phyloP scores from a whole-genome alignment of 1,284 basidiomycete species.

The Heterobasidion irregulare region DNA sequence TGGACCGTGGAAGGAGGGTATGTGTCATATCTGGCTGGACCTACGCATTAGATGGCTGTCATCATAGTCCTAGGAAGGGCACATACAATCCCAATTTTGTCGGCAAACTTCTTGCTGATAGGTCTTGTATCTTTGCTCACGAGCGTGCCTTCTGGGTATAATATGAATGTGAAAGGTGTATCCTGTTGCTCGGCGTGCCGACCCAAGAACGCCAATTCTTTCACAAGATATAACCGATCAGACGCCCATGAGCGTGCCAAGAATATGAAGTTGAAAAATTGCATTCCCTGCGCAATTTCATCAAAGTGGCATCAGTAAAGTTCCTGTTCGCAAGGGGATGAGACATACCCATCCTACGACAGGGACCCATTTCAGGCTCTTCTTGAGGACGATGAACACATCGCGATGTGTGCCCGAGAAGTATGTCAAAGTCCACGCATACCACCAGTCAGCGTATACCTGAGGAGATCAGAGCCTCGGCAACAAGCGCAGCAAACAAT shows the following conservation, averaged over 20 bases:
- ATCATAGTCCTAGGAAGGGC: not conserved
- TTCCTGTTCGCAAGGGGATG: not conserved
- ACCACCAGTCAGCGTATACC: constrained; percentile 91
- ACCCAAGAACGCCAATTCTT: constrained; percentile 49
- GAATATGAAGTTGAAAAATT: constrained; percentile 89
- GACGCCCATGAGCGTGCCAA: constrained; percentile 82
- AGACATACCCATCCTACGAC: constrained; percentile 77
- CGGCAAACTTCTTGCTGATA: constrained; percentile 76
- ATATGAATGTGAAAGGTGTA: constrained; percentile 71
- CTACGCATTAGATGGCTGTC: not conserved
- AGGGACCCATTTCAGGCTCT: constrained; percentile 82
- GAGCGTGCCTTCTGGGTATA: constrained; percentile 93
- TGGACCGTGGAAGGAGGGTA: constrained; percentile 82
- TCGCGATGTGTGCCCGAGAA: constrained; percentile 66
- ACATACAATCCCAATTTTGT: constrained; percentile 76
- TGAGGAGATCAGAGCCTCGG: constrained; percentile 21
- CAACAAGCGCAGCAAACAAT: not conserved
- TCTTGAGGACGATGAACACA: constrained; percentile 87
- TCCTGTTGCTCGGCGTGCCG: constrained; percentile 53
- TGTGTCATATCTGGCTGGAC: constrained; percentile 72
- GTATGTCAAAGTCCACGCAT: constrained; percentile 82
- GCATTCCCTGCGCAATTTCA: constrained; percentile 60
- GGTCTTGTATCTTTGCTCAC: constrained; percentile 78
- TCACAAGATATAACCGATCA: constrained; percentile 60
- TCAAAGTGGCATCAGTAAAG: not conserved